phyloP scores from a whole-genome alignment of 2,329 filamentous ascomycete species.

The Aspergillus carbonarius region DNA sequence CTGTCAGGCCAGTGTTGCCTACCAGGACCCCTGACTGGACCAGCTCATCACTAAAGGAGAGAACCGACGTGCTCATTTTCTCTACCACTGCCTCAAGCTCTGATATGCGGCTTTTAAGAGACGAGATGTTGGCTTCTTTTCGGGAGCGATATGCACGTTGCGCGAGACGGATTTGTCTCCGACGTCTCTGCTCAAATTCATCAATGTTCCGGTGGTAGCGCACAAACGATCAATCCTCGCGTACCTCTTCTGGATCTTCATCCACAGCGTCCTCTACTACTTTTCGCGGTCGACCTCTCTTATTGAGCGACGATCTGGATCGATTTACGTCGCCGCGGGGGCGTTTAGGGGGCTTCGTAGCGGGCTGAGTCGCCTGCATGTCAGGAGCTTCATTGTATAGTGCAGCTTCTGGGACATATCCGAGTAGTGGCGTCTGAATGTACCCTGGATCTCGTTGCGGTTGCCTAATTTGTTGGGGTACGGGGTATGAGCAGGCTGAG shows the following conservation, averaged over 20 bases:
- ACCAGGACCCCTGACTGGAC: constrained; percentile 21
- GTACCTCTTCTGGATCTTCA: constrained; percentile 22
- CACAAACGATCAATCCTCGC: not conserved
- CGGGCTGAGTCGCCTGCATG: not conserved
- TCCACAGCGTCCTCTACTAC: constrained; percentile 7
- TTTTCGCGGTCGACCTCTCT: constrained; percentile 24
- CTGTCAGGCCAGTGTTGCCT: constrained; percentile 17
- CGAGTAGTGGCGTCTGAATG: not conserved
- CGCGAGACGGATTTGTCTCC: constrained; percentile 27
- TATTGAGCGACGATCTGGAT: constrained; percentile 8
- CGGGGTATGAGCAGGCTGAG: constrained; percentile 21
- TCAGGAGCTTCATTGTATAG: not conserved
- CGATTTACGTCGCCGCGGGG: not conserved
- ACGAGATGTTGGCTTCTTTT: constrained; percentile 23
- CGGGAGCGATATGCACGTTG: constrained; percentile 29
- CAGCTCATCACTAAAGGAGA: constrained; percentile 23
- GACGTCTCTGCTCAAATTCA: constrained; percentile 16
- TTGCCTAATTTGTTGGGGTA: constrained; percentile 11
- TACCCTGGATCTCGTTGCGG: not conserved
- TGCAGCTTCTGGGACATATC: not conserved
- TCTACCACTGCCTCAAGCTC: constrained; percentile 21
- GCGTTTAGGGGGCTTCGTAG: constrained; percentile 3
- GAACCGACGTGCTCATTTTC: constrained; percentile 23
- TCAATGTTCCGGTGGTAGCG: not conserved
- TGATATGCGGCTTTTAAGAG: constrained; percentile 20